Evolutionary conservation across 2,329 filamentous ascomycete genomes (phyloP), one percentile per base, ranked within the genome.

Genomic region (Triangularia setosa): DNA sequence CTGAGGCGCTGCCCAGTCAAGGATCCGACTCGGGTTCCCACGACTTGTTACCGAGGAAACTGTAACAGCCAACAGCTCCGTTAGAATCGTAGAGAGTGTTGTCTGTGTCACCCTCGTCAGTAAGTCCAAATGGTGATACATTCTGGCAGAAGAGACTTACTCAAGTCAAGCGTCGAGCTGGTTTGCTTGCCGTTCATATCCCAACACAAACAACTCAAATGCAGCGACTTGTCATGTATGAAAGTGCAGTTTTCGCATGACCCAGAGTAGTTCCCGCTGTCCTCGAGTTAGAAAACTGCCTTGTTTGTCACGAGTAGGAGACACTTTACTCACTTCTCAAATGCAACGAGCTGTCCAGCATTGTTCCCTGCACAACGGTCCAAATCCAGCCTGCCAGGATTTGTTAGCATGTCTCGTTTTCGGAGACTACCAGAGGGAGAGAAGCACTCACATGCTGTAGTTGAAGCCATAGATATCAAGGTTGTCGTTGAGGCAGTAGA

Each of bases 401-500:
- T 16, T 21, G 14, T 61, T 30, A 35, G 52, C 9, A 60, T 54
- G n/a, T 12, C 8, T 9, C 25, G 16, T 28, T 30, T 4, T 60
- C 21, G 30, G 21, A 48, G 11, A 16, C 33, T 7, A n/a, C 4
- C 12, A n/a, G 12, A 7, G 23, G 5, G 54, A 27, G 9, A 14
- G n/a, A 11, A 11, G 35, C 30, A 12, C 70, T 67, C 69, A 77
- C 78, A 74, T 78, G 12, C 77, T 75, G 75, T 78, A 80, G 60
- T 78, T 76, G 69, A 78, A 79, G 23, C 71, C 73, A 62, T 72
- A 79, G 5, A 71, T 52, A 1, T 65, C 70, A 65, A 70, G 72
- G 66, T 78, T 67, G 53, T 76, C 67, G 59, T 78, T 77, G 64
- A 76, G 75, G 72, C 78, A 80, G 68, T 78, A 79, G 68, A 77